Evolutionary conservation across 1,139 yeast genomes (phyloP), one percentile per base, ranked within the genome.

Genomic region (Trichomonascaceae sp.): DNA sequence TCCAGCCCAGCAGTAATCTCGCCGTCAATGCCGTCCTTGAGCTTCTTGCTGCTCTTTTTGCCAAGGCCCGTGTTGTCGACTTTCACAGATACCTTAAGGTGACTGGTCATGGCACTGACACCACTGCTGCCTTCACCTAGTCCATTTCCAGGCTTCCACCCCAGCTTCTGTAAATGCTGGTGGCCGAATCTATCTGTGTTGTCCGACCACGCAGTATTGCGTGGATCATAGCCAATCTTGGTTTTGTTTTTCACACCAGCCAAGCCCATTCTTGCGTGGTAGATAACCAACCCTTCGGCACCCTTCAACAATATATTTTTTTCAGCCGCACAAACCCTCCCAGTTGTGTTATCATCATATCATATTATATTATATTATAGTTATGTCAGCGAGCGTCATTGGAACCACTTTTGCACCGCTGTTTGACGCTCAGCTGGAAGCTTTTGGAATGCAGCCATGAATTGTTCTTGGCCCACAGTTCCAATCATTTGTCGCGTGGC

Each of bases 121-220:
- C 77, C 39, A 18, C 52, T 46, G 31, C 48, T 45, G 68, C 68
- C 18, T 67, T 75, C 43, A 2, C 98, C 98, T 16, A 89, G 66
- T 3, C 98, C 97, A 43, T 66, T 61, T 9, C 98, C 98, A 1
- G 93, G 93, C 35, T 64, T 67, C 98, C 98, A 89, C 9, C 98
- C 98, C 54, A 76, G 64, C 46, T 73, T 76, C 42, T 75, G 74
- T 38, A 89, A 56, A 54, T 85, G 85, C 49, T 78, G 74, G 54
- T 81, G 95, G 1, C 98, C 98, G 51, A 89, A 89, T 38, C 95
- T 62, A 5, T 66, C 64, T 0, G 80, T 78, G 48, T 89, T 64
- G 52, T 85, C 84, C 23, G 96, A 80, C 99, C 99, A 89, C 44
- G 74, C 71, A 3, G 95, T 85, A 51, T 89, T 89, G 49, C 97